Percentiles rank a stretch among this genome's conserved stretches.
These are phyloP conservation scores for Cercospora janseana DNA, from an alignment of 2,329 filamentous ascomycete species.

Conservation along the genomic window DNA sequence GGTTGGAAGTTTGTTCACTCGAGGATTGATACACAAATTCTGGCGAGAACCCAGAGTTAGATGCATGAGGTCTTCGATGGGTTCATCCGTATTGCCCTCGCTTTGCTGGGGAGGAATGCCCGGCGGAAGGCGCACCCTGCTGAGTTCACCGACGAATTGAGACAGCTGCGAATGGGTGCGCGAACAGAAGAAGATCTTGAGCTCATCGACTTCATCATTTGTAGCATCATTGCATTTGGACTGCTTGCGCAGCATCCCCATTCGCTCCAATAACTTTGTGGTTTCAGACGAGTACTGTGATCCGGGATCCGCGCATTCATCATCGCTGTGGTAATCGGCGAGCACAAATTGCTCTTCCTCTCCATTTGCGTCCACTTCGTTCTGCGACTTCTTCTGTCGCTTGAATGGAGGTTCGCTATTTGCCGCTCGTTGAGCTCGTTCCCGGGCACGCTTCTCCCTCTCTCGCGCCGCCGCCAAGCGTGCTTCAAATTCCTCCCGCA, in stretches of 20 bases:
- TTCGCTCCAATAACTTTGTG: slow-evolving; percentile 66
- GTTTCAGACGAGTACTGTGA: slow-evolving; percentile 64
- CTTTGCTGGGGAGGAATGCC: slow-evolving; percentile 50
- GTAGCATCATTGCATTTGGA: slow-evolving; percentile 42
- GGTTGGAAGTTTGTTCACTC: slow-evolving; percentile 67
- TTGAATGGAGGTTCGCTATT: slow-evolving; percentile 52
- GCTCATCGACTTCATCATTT: slow-evolving; percentile 59
- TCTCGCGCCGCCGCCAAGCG: slow-evolving; percentile 62
- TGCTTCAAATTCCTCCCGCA: slow-evolving; percentile 71
- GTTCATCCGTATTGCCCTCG: slow-evolving; percentile 13
- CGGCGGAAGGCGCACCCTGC: slow-evolving; percentile 72
- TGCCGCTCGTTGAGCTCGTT: slow-evolving; percentile 43
- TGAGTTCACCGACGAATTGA: slow-evolving; percentile 81
- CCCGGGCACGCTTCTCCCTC: slow-evolving; percentile 60
- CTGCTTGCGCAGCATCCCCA: slow-evolving; percentile 42
- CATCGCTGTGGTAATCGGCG: slow-evolving; percentile 69
- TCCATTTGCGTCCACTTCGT: slow-evolving; percentile 31
- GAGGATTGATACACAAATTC: slow-evolving; percentile 83
- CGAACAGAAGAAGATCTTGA: slow-evolving; percentile 90
- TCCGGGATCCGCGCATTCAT: slow-evolving; percentile 41
- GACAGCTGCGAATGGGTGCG: slow-evolving; percentile 88
- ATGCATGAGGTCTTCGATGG: slow-evolving; percentile 68
- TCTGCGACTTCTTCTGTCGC: slow-evolving; percentile 40
- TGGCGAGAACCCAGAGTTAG: slow-evolving; percentile 82
- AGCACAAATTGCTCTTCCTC: slow-evolving; percentile 72